Percentiles rank a stretch among this genome's conserved stretches.
These are phyloP conservation scores for Penicillium malachiteum DNA, from an alignment of 495 filamentous ascomycete genomes.

Conservation along the genomic window DNA sequence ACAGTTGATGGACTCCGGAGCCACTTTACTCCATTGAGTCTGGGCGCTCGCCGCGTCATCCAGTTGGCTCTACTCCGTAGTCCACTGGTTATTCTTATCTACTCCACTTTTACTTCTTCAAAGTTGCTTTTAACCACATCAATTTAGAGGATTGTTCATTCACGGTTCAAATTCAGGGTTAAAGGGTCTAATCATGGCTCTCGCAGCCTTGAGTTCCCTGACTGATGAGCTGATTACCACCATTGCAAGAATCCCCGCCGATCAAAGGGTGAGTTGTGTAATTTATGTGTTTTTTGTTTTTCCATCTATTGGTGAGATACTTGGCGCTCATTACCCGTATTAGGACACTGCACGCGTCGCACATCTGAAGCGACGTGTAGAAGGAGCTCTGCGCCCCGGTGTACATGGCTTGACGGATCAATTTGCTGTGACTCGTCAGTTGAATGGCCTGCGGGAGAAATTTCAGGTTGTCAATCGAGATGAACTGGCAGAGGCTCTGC, in stretches of 20 bases:
- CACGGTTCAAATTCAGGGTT: not conserved
- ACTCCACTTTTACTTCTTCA: constrained; percentile 1
- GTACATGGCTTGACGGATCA: constrained; percentile 77
- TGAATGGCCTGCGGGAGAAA: constrained; percentile 84
- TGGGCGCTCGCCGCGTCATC: constrained; percentile 30
- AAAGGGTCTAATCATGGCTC: constrained; percentile 43
- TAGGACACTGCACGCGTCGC: constrained; percentile 32
- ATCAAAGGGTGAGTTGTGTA: constrained; percentile 26
- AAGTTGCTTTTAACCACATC: constrained; percentile 2
- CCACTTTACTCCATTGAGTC: constrained; percentile 26
- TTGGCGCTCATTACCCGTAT: constrained; percentile 43
- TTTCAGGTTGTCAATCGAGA: constrained; percentile 78
- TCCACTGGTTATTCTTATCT: constrained; percentile 5
- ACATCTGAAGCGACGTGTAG: constrained; percentile 28
- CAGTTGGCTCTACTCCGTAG: constrained; percentile 5
- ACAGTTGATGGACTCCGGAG: constrained; percentile 16
- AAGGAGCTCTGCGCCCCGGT: constrained; percentile 45
- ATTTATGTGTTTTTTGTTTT: not conserved
- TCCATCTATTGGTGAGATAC: constrained; percentile 19
- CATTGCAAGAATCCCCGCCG: constrained; percentile 23
- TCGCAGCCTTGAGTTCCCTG: constrained; percentile 37
- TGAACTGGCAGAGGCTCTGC: constrained; percentile 74
- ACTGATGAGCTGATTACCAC: constrained; percentile 38
- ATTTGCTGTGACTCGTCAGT: constrained; percentile 72
- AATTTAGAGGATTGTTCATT: not conserved